phyloP scores from a whole-genome alignment of 2,329 filamentous ascomycete species.

The Sporothrix euskadiensis region DNA sequence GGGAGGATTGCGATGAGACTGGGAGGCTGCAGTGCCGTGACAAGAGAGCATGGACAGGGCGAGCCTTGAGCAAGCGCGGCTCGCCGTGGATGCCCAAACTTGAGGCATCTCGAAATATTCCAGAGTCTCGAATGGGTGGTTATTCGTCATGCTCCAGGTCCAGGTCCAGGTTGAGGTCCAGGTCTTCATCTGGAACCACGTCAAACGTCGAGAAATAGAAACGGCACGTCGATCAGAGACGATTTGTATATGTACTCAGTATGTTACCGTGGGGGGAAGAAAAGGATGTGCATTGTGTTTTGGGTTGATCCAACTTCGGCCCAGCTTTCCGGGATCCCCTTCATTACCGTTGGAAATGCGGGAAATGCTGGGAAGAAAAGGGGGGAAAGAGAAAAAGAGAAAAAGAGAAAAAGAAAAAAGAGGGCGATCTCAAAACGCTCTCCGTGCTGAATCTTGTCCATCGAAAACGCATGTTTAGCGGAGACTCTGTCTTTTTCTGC shows the following conservation, averaged over 20 bases:
- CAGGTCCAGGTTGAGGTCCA: not conserved
- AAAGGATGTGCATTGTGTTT: constrained; percentile 19
- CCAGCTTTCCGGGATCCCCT: constrained; percentile 3
- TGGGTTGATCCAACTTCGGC: constrained; percentile 20
- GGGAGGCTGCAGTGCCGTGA: not conserved
- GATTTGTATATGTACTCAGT: not conserved
- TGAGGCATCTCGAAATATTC: not conserved
- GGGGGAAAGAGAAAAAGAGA: no score
- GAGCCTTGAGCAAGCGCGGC: not conserved
- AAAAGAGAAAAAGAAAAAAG: not conserved
- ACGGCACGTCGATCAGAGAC: not conserved
- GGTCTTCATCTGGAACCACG: not conserved
- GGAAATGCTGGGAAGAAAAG: no score
- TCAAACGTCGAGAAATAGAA: not conserved
- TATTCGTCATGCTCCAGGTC: not conserved
- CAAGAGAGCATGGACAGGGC: not conserved
- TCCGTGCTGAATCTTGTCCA: not conserved
- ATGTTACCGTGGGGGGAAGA: no score
- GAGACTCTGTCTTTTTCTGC: not conserved
- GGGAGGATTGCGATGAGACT: constrained; percentile 8
- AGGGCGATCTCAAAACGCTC: constrained; percentile 12
- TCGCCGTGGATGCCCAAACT: no score
- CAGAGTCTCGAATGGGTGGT: not conserved
- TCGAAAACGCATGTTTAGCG: constrained; percentile 4
- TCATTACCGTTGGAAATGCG: not conserved